Evolutionary conservation across 2,329 filamentous ascomycete species (phyloP).

Genomic region (Fusarium armeniacum): DNA sequence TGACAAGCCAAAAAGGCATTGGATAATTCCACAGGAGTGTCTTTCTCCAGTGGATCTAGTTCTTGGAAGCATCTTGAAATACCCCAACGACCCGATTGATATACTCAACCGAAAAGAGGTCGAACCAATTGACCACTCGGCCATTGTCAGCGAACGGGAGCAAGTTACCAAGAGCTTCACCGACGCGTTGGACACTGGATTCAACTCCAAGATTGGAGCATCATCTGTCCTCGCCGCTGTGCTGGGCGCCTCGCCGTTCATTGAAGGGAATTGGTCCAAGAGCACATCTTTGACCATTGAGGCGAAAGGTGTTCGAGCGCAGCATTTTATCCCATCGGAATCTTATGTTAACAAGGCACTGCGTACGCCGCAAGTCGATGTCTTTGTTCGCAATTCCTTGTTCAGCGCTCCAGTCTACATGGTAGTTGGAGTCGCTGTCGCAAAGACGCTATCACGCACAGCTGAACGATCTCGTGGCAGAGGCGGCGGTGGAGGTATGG

Average conservation of each 20-base stretch:
- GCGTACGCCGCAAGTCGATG: background rate
- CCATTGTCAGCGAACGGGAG: constrained; percentile 26
- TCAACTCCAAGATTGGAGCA: constrained; percentile 24
- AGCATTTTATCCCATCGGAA: constrained; percentile 6
- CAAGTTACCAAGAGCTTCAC: constrained; percentile 35
- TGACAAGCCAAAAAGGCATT: constrained; percentile 30
- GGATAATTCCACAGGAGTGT: constrained; percentile 35
- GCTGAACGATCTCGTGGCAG: constrained; percentile 7
- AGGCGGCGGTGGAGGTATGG: constrained; percentile 24
- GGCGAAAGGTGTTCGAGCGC: constrained; percentile 1
- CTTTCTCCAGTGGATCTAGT: constrained; percentile 25
- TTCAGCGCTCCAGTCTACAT: constrained; percentile 34
- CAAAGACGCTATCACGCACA: constrained; percentile 18
- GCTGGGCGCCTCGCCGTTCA: constrained; percentile 18
- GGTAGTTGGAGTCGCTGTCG: constrained; percentile 31
- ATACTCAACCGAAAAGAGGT: constrained; percentile 27
- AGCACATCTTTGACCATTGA: background rate
- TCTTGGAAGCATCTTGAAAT: constrained; percentile 30
- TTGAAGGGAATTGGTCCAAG: constrained; percentile 24
- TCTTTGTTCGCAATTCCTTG: constrained; percentile 20
- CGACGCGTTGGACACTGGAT: constrained; percentile 19
- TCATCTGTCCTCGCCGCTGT: constrained; percentile 33
- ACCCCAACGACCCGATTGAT: constrained; percentile 32
- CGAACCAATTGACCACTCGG: constrained; percentile 12
- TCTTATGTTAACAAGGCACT: background rate